Conservation (phyloP, 2,329 filamentous ascomycete species). For the Sporothrix variecibatus region DNA sequence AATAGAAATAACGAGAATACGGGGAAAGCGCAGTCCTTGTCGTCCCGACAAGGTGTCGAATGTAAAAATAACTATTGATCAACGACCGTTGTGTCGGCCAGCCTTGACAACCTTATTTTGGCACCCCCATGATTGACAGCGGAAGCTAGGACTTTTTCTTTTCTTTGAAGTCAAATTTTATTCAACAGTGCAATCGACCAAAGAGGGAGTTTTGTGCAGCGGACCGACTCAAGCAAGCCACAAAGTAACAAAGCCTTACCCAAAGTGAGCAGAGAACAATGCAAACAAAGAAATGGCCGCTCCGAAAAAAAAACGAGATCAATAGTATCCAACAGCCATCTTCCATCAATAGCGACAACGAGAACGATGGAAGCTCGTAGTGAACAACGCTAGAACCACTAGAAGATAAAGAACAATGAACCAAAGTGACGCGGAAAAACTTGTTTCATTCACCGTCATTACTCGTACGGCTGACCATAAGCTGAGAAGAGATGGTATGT, state of each 20-base stretch:
- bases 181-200: background rate
- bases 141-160: background rate
- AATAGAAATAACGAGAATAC: background rate
- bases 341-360: background rate
- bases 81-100: background rate
- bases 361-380: background rate
- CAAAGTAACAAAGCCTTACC: background rate
- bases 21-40: conserved; percentile 3
- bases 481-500: background rate
- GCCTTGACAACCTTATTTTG: background rate
- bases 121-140: background rate
- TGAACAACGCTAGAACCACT: background rate
- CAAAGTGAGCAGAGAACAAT: background rate
- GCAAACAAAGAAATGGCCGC: background rate
- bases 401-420: background rate
- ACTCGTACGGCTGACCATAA: background rate
- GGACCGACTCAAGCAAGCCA: background rate
- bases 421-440: background rate
- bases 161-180: background rate
- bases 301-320: background rate
- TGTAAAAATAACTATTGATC: conserved; percentile 2
- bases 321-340: background rate
- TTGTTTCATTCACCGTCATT: background rate
- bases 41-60: background rate
- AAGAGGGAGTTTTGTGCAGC: background rate